Base-by-base conservation (phyloP, 2,329 filamentous ascomycete genomes). In the Lachnellula cervina region DNA sequence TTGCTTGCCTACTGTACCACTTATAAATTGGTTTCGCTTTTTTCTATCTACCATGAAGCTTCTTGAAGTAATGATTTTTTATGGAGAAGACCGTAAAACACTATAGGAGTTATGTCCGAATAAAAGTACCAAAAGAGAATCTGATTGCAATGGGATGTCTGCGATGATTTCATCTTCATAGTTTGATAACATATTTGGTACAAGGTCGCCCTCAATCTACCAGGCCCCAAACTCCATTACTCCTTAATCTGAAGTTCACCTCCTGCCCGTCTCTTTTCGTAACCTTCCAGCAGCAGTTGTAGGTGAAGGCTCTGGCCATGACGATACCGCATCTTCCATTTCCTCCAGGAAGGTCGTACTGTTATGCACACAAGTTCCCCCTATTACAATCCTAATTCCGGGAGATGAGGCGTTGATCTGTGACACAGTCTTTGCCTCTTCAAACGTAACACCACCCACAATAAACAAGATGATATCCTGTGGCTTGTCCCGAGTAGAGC, bases 391-490 rank as follows among this genome's bases (percentile, higher is more conserved):
- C 54, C 94, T 82, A 9, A 97, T 81, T 0, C 94, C 94, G 0
- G 92, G 92, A 11, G 89, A 89, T 55, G 87, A 90, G 17, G 91
- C 91, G 73, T 99, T 99, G 57, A 99, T 86, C 63, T 92, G 86
- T n/a, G 94, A 90, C 40, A 97, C 84, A 80, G 90, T 91, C 76
- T 96, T 97, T 5, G 94, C 92, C 72, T 99, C 94, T 71, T 99
- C 94, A 68, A 97, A 99, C 0, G 94, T 99, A 17, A 88, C 86
- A 2, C 94, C 94, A 5, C 94, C 94, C 23, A 97, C 80, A 68
- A 99, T 92, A 69, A 99, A 99, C 7, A 99, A 83, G 44, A 99
- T 83, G 42, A 99, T 88, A 69, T 99, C 95, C 70, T 99, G 94
- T 4, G 94, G 94, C 71, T 97, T 97, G 68, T 99, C 95, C 60